Percentiles rank a stretch among this genome's conserved stretches.
Evolutionary conservation across 129 eudicot species (phyloP).

Genomic region (Lonicera japonica): DNA sequence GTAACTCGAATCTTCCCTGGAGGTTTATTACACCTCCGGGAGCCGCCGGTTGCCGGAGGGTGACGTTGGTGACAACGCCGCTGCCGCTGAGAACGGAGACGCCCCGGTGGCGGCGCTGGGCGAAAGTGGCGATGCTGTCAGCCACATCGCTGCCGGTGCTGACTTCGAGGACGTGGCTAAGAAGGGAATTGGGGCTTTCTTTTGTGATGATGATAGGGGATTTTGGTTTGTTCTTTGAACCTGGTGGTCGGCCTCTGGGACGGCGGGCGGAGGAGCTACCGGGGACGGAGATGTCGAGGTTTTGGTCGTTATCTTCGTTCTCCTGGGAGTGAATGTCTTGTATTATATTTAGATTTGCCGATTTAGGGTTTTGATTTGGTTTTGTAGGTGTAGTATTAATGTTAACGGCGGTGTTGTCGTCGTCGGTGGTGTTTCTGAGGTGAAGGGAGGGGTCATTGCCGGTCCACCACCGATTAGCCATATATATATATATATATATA

Average conservation of each 20-base stretch:
- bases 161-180: not conserved
- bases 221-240: not conserved
- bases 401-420: not conserved
- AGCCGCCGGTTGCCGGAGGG: not conserved
- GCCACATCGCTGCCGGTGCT: conserved; percentile 3
- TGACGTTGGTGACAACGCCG: conserved; percentile 4
- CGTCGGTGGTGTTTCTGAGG: not conserved
- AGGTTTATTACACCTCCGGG: not conserved
- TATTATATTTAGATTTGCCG: not conserved
- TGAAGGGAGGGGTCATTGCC: not conserved
- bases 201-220: not conserved
- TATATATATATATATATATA: no score
- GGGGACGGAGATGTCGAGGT: not conserved
- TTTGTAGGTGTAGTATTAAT: not conserved
- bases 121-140: not conserved
- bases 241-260: conserved; percentile 4
- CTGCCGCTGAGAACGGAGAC: conserved; percentile 4
- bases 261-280: not conserved
- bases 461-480: not conserved
- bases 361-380: not conserved
- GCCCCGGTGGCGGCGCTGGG: conserved; percentile 6
- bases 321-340: not conserved
- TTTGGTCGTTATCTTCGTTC: not conserved
- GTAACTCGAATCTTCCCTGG: conserved; percentile 2
- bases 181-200: conserved; percentile 5